phyloP scores from a whole-genome alignment of 306 rosid genomes.

The Cicer judaicum region DNA sequence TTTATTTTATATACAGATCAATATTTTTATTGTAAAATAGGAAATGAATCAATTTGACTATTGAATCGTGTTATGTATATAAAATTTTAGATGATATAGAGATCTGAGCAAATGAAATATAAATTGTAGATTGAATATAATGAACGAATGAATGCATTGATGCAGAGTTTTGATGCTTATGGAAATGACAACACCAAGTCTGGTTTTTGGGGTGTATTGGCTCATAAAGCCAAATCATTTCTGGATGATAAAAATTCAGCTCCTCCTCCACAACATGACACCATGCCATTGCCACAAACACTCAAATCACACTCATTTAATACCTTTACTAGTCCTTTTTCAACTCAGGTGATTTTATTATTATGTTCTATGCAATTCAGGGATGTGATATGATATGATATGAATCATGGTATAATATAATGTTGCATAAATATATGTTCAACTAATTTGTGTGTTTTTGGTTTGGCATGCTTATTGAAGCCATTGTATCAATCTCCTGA shows the following conservation, averaged over 20 bases:
- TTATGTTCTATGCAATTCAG: constrained; percentile 2
- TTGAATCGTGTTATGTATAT: background rate
- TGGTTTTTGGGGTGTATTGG: constrained; percentile 91
- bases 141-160: constrained; percentile 29
- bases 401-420: background rate
- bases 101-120: background rate
- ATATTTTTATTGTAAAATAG: background rate
- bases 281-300: constrained; percentile 35
- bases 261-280: constrained; percentile 36
- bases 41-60: background rate
- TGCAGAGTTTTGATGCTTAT: constrained; percentile 67
- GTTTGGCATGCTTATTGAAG: constrained; percentile 46
- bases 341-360: constrained; percentile 59
- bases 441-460: constrained; percentile 14
- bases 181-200: constrained; percentile 55
- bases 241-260: constrained; percentile 66
- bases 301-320: constrained; percentile 47
- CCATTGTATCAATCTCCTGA: constrained; percentile 58
- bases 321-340: constrained; percentile 38
- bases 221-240: constrained; percentile 87
- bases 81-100: background rate
- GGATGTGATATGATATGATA: background rate
- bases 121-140: too few species aligned
- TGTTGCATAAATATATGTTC: constrained; percentile 1
- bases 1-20: background rate